Evolutionary conservation across 202 grass and related monocot species (phyloP), one percentile per base, ranked within the genome.

Genomic region (Panicum hallii): DNA sequence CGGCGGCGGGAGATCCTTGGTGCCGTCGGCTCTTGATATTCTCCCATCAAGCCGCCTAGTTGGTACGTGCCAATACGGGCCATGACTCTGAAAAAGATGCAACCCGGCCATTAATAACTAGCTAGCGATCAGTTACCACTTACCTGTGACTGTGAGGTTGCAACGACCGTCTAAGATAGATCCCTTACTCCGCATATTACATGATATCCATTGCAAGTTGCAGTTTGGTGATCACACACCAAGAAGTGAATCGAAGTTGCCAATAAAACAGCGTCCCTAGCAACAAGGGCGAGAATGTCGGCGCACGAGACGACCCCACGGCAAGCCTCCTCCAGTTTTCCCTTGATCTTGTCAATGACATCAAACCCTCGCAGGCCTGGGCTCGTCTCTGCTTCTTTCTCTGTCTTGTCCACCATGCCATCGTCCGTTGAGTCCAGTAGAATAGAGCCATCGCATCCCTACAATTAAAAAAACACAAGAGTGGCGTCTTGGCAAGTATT

Each of bases 361-460:
- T 70, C 42, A 1, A 23, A 46, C 4, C 67, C 67, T 46, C 67
- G 67, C 11, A 70, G 67, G 67, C 20, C 43, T 4, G 67, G 20
- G 5, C 42, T 47, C n/a, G 42, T 26, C 0, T 47, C 5, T 12
- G 67, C 67, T 14, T 46, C 6, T 70, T 26, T 70, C 67, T 70
- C 67, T 0, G 43, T 54, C 52, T 54, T 54, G 16, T 54, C 19
- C 11, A 14, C 12, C 9, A 11, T 14, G n/a, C 3, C 9, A 23
- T 23, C 42, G 20, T 70, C 42, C 0, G 10, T 14, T 13, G 20
- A 6, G 42, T 70, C 20, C n/a, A 70, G 20, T 13, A 70, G 41
- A 70, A 70, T 70, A n/a, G 67, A 70, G 22, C 42, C 67, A 70
- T 70, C 67, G 19, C 67, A 47, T 46, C 67, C 67, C 67, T 70